Percentiles rank a stretch among this genome's conserved stretches.
Evolutionary conservation across 164 flowering plant species (phyloP).

Genomic region (Buxus sempervirens): DNA sequence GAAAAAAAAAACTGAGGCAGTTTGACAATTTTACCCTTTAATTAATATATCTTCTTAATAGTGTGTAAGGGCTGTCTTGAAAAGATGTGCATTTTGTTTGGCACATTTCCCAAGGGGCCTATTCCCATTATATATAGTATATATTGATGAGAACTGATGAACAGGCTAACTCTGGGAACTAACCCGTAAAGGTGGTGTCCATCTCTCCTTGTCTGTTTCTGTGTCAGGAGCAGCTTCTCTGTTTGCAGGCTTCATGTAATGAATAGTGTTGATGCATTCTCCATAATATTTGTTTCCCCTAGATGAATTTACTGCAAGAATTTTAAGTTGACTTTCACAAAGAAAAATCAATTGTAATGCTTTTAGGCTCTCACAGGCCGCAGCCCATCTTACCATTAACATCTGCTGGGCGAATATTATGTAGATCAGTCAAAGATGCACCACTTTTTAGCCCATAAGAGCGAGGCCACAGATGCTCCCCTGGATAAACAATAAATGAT

Average conservation of each 20-base stretch:
- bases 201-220: slow-evolving; percentile 44
- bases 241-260: slow-evolving; percentile 49
- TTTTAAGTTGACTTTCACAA: not conserved
- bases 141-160: too few species aligned
- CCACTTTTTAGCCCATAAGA: slow-evolving; percentile 44
- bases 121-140: too few species aligned
- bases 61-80: too few species aligned
- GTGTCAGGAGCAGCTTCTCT: slow-evolving; percentile 55
- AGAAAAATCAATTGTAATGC: not conserved
- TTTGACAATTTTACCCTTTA: too few species aligned
- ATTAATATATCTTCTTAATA: too few species aligned
- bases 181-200: slow-evolving; percentile 60
- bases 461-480: slow-evolving; percentile 66
- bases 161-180: not conserved
- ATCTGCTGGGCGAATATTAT: slow-evolving; percentile 55
- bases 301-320: slow-evolving; percentile 48
- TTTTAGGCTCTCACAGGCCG: slow-evolving; percentile 1
- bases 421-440: slow-evolving; percentile 48
- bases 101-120: too few species aligned
- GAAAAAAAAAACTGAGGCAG: too few species aligned
- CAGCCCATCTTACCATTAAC: slow-evolving; percentile 36
- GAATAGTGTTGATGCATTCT: slow-evolving; percentile 31
- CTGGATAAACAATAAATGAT: slow-evolving; percentile 21
- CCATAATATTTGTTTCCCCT: slow-evolving; percentile 61
- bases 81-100: too few species aligned